Base-by-base conservation (phyloP, 805 yeast genomes). In the Hanseniaspora pseudoguilliermondii region DNA sequence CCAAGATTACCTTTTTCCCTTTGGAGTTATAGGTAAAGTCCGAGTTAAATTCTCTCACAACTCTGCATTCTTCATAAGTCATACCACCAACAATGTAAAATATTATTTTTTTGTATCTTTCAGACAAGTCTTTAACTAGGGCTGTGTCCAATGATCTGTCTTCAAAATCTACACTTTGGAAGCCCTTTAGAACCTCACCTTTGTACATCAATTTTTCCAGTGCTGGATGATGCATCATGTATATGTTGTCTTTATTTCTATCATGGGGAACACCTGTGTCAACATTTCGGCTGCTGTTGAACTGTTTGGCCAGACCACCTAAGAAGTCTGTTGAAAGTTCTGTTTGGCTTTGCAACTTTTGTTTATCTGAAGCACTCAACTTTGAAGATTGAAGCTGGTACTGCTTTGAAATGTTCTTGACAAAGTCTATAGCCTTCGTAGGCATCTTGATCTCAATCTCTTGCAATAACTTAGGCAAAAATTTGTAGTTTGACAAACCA, bases 221-320 rank as follows among this genome's bases (percentile, higher is more conserved):
- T 55, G 86, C 73, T 8, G 98, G 96, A 46, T 80, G 74, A 64
- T 90, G 95, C 71, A 93, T 98, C 83, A 95, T 89, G 71, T 82
- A 93, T 5, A 91, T 80, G 63, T 85, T 86, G 56, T 82, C 72
- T 38, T 74, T 70, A n/a, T 50, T 39, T 55, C 57, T 55, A 3
- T 47, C 42, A 32, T 55, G 55, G 2, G 55, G 55, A 9, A 52
- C 55, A 38, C 49, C 48, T 15, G 49, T 58, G 67, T 71, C 53
- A 70, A 69, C 3, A 65, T 64, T 44, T 67, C 65, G 60, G 71
- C 65, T 13, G 4, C 32, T 29, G 54, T 68, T 69, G 53, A 69
- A 69, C 57, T 63, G 64, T 44, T 62, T 68, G 1, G 71, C 65
- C 27, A 69, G 57, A 23, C 67, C 71, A 36, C 66, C 66, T 25